A percentile compares a stretch with the other conserved stretches of the same genome.
Conservation (phyloP, 225 moss, liverwort and hornwort species). For the Antitrichia curtipendula region DNA sequence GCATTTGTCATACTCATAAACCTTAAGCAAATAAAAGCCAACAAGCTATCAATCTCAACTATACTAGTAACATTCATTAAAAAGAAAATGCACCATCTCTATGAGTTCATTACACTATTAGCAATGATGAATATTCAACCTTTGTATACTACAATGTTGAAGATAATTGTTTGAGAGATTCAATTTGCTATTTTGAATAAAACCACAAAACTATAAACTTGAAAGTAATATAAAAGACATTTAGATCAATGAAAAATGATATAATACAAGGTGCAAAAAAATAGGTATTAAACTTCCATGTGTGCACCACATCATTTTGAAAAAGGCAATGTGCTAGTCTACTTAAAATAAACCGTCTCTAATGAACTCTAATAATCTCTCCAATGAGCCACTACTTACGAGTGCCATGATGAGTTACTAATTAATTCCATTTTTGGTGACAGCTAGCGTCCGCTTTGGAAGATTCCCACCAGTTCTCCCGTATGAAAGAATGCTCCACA, state of each 20-base stretch:
- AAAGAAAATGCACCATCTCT: no score
- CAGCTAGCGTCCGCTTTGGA: not conserved
- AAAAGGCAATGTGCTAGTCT: no score
- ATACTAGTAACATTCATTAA: no score
- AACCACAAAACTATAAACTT: not conserved
- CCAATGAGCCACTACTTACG: no score
- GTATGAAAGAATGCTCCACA: not conserved
- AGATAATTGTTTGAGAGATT: not conserved
- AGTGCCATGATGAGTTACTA: not conserved
- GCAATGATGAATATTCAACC: not conserved
- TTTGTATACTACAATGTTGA: rapidly evolving
- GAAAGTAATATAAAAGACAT: not conserved
- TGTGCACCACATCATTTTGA: no score
- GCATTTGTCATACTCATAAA: not conserved
- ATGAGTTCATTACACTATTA: not conserved
- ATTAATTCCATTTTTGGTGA: not conserved
- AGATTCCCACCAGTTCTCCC: not conserved
- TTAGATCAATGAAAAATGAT: not conserved
- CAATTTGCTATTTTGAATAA: not conserved
- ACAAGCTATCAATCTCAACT: not conserved
- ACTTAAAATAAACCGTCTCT: no score
- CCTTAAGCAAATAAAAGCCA: not conserved
- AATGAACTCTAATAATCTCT: no score
- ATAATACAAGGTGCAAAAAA: not conserved
- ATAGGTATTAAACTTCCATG: no score